These are phyloP conservation scores for Scheffersomyces segobiensis DNA, from an alignment of 1,139 yeast genomes.

Conservation along the genomic window DNA sequence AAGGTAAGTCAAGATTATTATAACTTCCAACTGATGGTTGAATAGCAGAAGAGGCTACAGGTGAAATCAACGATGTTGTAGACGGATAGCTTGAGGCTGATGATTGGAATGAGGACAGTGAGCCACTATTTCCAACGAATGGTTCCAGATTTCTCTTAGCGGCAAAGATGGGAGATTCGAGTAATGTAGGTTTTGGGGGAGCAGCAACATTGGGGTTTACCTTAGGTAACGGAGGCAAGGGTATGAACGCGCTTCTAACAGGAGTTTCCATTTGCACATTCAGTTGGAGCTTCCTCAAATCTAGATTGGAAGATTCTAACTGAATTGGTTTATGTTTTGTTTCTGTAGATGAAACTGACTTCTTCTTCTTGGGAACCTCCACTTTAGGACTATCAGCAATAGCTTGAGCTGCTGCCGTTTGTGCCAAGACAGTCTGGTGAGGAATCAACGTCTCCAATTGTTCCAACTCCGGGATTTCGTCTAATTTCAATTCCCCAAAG, in stretches of 20 bases:
- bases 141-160: neutral
- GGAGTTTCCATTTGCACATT: neutral
- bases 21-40: neutral
- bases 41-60: neutral
- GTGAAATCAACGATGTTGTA: neutral
- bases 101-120: neutral
- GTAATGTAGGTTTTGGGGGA: neutral
- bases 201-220: neutral
- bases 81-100: neutral
- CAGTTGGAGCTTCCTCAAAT: neutral
- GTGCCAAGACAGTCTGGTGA: neutral
- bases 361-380: slow-evolving; percentile 5
- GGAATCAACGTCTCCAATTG: neutral
- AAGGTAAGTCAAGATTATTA: neutral
- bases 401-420: neutral
- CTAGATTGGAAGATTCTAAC: neutral
- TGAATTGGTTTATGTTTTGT: neutral
- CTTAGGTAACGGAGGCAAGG: neutral
- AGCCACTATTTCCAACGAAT: neutral
- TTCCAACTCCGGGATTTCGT: slow-evolving; percentile 19
- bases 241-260: neutral
- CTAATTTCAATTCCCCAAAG: slow-evolving; percentile 61
- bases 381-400: neutral
- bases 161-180: neutral
- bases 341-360: neutral